Evolutionary conservation across 805 yeast genomes (phyloP), one percentile per base, ranked within the genome.

Genomic region (Candida insectorum): DNA sequence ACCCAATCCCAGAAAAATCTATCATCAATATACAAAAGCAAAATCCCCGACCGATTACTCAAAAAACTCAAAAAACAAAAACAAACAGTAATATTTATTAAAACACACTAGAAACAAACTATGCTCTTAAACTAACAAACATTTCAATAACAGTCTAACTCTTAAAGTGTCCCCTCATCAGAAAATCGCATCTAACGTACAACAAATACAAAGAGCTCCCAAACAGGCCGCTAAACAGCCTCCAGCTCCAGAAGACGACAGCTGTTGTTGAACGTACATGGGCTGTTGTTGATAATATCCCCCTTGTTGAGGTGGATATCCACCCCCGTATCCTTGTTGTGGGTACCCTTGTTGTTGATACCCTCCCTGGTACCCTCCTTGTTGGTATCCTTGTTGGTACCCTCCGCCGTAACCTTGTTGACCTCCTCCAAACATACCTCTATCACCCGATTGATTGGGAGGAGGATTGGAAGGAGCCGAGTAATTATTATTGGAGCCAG

Each of bases 231-330:
- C 61, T 43, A 66, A 59, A 43, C 69, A 63, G 10, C 51, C 47
- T 7, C 37, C 42, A 30, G 41, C 41, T 23, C 55, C 55, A 22
- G 44, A 38, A 17, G 50, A 36, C 4, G 45, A 36, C 14, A 40
- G 39, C 36, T 62, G 63, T 39, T 65, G 71, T 46, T 65, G 72
- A 5, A 65, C 71, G 36, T 65, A 65, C 61, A 65, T 62, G 21
- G 69, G 71, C 40, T 60, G 69, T 41, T 63, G 70, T 34, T 58
- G 67, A 33, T 59, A 65, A 39, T 60, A 56, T 3, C 56, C 56
- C 34, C 54, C 61, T 33, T 47, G 62, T 7, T 50, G 58, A 10
- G 39, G 44, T n/a, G n/a, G n/a, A 20, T 20, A 20, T 11, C 23
- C 23, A n/a, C n/a, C n/a, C n/a, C n/a, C n/a, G 15, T 46, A 46